A percentile compares a stretch with the other conserved stretches of the same genome.
These are phyloP conservation scores for Baudoinia panamericana DNA, from an alignment of 495 filamentous ascomycete species.

Conservation along the genomic window DNA sequence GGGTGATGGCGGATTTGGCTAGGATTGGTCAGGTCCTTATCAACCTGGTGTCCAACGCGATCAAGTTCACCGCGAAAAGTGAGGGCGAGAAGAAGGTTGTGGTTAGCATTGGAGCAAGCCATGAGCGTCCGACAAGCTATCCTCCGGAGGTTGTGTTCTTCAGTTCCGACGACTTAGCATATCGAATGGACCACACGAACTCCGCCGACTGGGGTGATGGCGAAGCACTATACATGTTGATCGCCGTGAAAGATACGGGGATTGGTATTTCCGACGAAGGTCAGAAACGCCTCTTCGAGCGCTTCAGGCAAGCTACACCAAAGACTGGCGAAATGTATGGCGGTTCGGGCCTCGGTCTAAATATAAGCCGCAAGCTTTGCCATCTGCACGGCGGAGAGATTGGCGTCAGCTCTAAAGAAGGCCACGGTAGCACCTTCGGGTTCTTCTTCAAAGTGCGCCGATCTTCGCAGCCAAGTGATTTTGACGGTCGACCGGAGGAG, in stretches of 20 bases:
- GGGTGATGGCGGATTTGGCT: constrained; percentile 25
- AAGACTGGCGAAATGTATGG: constrained; percentile 29
- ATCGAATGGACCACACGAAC: constrained; percentile 25
- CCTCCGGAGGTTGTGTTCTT: constrained; percentile 30
- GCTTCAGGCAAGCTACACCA: constrained; percentile 28
- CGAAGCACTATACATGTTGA: constrained; percentile 24
- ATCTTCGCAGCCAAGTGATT: constrained; percentile 1
- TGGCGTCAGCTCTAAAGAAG: constrained; percentile 27
- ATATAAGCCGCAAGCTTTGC: constrained; percentile 29
- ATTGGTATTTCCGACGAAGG: constrained; percentile 27
- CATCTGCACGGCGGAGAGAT: constrained; percentile 32
- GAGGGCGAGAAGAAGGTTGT: constrained; percentile 22
- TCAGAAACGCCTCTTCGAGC: constrained; percentile 27
- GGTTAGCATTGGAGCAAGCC: constrained; percentile 22
- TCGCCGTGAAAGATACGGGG: constrained; percentile 31
- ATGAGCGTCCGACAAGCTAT: constrained; percentile 23
- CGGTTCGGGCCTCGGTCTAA: constrained; percentile 29
- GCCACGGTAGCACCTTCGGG: constrained; percentile 26
- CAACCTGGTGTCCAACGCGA: constrained; percentile 30
- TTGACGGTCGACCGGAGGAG: not conserved
- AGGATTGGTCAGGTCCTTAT: constrained; percentile 28
- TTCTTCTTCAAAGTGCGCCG: constrained; percentile 28
- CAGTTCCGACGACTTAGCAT: constrained; percentile 12
- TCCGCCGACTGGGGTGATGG: constrained; percentile 25
- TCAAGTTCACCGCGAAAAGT: constrained; percentile 29